Percentiles rank a stretch among this genome's conserved stretches.
Evolutionary conservation across 2,329 filamentous ascomycete genomes (phyloP).

Genomic region (Fusarium poae): DNA sequence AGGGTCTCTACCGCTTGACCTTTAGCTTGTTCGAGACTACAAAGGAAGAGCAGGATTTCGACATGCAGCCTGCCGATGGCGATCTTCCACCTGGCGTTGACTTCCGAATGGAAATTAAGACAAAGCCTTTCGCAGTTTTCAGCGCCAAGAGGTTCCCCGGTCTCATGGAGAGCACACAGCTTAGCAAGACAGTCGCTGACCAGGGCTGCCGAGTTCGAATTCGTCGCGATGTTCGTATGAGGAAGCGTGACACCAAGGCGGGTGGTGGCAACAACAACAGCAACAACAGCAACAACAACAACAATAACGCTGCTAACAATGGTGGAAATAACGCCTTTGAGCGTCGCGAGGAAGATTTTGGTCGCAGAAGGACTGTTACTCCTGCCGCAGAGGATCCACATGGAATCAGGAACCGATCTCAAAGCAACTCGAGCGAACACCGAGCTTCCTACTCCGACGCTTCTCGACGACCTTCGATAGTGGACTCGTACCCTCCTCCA

Average conservation of each 20-base stretch:
- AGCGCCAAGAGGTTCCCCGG: constrained; percentile 99
- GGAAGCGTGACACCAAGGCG: constrained; percentile 81
- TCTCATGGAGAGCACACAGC: constrained; percentile 85
- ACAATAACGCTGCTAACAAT: constrained; percentile 60
- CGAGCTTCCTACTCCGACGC: constrained; percentile 59
- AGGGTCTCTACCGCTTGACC: constrained; percentile 89
- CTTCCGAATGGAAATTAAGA: constrained; percentile 91
- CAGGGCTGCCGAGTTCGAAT: constrained; percentile 98
- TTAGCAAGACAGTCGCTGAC: constrained; percentile 93
- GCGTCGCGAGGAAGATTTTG: constrained; percentile 75
- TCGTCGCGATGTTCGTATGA: constrained; percentile 92
- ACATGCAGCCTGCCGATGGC: constrained; percentile 64
- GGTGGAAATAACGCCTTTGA: constrained; percentile 57
- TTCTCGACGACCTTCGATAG: constrained; percentile 62
- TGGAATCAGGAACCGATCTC: constrained; percentile 66
- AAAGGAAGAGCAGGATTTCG: constrained; percentile 85
- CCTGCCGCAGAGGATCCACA: constrained; percentile 53
- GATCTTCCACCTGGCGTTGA: constrained; percentile 72
- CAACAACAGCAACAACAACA: constrained; percentile 58
- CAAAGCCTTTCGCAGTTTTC: constrained; percentile 86
- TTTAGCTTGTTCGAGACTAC: constrained; percentile 96
- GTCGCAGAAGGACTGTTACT: constrained; percentile 54
- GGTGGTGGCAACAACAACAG: constrained; percentile 58
- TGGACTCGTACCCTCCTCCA: constrained; percentile 59
- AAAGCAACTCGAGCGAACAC: constrained; percentile 70